Conservation (phyloP, 176 grass and related monocot species). For the Puccinellia tenuiflora region DNA sequence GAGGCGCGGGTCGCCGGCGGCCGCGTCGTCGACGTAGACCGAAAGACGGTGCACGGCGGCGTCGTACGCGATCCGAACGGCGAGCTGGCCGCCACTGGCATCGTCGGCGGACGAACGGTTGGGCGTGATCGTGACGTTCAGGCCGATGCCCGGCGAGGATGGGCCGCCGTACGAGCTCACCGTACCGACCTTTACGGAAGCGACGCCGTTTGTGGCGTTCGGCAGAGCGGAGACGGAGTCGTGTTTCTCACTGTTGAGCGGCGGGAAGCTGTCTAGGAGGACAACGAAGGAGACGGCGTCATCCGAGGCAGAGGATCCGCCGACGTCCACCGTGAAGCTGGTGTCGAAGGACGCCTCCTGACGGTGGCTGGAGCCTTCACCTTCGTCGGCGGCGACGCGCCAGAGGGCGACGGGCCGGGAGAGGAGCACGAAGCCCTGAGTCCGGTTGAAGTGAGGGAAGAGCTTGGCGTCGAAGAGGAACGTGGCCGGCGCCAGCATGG, state of each 20-base stretch:
- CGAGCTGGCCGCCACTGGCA: neutral
- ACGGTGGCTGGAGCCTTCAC: too few relatives aligned
- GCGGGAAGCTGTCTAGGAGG: conserved; percentile 5
- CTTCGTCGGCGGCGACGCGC: neutral
- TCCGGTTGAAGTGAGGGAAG: neutral
- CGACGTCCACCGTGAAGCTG: neutral
- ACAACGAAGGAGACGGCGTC: neutral
- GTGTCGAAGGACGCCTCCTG: neutral
- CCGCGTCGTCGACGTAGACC: neutral
- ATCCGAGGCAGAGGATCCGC: too few relatives aligned
- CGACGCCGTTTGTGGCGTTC: neutral
- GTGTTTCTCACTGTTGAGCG: neutral
- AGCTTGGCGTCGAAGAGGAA: neutral
- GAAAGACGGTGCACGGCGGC: neutral
- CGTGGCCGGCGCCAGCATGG: neutral
- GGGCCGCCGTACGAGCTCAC: conserved; percentile 9
- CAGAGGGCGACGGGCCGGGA: neutral
- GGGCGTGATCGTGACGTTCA: conserved; percentile 22
- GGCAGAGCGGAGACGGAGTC: neutral
- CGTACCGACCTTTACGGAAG: neutral
- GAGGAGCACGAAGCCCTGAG: neutral
- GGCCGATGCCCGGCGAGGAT: neutral
- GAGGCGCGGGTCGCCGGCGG: neutral
- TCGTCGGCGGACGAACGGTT: neutral
- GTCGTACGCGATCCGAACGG: conserved; percentile 7